Conservation (phyloP, 1,139 yeast genomes). For the Taphrina confusa region DNA sequence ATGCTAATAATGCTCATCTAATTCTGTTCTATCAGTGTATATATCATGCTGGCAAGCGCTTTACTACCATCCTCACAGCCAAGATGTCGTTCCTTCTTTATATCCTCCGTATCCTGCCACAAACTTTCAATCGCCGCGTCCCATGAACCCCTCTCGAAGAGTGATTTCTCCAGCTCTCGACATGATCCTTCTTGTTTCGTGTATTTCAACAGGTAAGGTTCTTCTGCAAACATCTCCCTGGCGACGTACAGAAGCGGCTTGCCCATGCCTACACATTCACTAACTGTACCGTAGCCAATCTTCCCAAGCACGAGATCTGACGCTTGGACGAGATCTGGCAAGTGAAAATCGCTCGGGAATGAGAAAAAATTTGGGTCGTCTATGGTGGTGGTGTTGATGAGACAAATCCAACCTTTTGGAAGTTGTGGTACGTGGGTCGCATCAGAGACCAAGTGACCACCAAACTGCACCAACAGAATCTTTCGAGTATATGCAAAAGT, state of each 20-base stretch:
- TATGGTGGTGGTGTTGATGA: not conserved
- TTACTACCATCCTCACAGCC: conserved; percentile 8
- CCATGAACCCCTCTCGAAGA: conserved; percentile 18
- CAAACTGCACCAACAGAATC: conserved; percentile 23
- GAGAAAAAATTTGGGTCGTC: conserved; percentile 1
- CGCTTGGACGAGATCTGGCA: conserved; percentile 23
- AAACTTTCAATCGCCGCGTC: not conserved
- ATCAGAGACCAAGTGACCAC: not conserved
- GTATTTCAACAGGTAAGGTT: conserved; percentile 8
- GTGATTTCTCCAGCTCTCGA: not conserved
- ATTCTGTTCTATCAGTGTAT: not conserved
- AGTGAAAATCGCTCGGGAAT: conserved; percentile 6
- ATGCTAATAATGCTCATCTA: too few relatives aligned
- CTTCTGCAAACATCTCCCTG: conserved; percentile 31
- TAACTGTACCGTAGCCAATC: conserved; percentile 31
- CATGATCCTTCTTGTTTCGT: conserved; percentile 1
- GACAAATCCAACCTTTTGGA: conserved; percentile 20
- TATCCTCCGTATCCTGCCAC: not conserved
- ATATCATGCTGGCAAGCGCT: conserved; percentile 1
- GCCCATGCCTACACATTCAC: conserved; percentile 25
- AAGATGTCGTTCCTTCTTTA: not conserved
- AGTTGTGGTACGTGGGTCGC: not conserved
- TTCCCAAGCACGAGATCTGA: conserved; percentile 22
- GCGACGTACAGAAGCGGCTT: conserved; percentile 20
- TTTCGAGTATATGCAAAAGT: not conserved